Base-by-base conservation (phyloP, 108 stramenopile genomes). In the Nitzschia sp. region DNA sequence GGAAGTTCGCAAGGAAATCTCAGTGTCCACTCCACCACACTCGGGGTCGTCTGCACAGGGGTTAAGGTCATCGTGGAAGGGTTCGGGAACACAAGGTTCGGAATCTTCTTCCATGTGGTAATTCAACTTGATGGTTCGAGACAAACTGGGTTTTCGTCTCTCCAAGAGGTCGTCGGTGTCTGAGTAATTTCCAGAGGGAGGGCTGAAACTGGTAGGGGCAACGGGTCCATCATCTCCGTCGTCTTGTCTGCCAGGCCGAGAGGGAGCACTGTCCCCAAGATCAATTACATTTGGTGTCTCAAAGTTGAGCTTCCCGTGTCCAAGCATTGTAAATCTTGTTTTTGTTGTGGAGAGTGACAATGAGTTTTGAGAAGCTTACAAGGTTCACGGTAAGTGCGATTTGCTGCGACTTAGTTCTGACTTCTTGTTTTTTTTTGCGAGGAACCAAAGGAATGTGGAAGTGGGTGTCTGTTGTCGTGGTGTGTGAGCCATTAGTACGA, bases 201-300 rank as follows among this genome's bases (percentile, higher is more conserved):
- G 29, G 41, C 46, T 17, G 46, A 15, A 17, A 17, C 17, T 15
- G 17, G 1, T 15, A 6, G 46, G 46, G n/a, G 17, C 17, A 17
- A 48, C n/a, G 6, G 46, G n/a, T 15, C n/a, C 46, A 15, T 43
- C 10, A 10, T 48, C 46, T 15, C 14, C 46, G 46, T 48, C 17
- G n/a, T 48, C 46, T 22, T 56, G 14, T 25, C 71, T 71, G 0
- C 44, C 17, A 25, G 76, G 72, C 17, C 29, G 50, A 0, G 69
- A 61, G 3, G 80, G 80, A 46, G 72, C 52, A 22, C 43, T 29
- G 10, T 82, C 81, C 0, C 81, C 81, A 1, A 63, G 73, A 63
- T 82, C 81, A 59, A 82, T 74, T 9, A 82, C 81, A 67, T 82
- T 82, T 53, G 81, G 81, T 8, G 70, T 77, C 58, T 77, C 81